A percentile compares a stretch with the other conserved stretches of the same genome.
Conservation (phyloP, 495 filamentous ascomycete genomes). For the Pyrenula massariospora region DNA sequence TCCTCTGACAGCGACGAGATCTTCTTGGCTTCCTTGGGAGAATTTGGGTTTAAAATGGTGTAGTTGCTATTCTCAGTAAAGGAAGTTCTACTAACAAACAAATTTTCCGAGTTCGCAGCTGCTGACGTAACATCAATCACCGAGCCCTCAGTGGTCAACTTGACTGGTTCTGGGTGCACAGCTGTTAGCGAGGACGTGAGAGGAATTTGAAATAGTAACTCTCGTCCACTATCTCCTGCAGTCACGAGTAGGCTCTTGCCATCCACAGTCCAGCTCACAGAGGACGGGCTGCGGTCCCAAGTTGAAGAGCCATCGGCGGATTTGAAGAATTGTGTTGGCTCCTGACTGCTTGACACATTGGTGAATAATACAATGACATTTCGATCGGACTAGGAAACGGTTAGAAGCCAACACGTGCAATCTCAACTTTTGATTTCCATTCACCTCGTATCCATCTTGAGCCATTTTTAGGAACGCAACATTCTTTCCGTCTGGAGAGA, state of each 20-base stretch:
- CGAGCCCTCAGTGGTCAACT: conserved; percentile 47
- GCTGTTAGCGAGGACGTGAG: conserved; percentile 34
- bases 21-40: conserved; percentile 22
- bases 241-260: conserved; percentile 51
- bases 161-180: conserved; percentile 38
- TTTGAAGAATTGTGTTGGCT: conserved; percentile 46
- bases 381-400: no score
- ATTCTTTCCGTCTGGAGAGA: conserved; percentile 60
- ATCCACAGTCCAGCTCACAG: conserved; percentile 53
- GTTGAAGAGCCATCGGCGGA: conserved; percentile 47
- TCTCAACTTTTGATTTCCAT: no score
- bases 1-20: conserved; percentile 53
- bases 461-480: conserved; percentile 77
- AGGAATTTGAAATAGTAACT: conserved; percentile 51
- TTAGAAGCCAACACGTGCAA: no score
- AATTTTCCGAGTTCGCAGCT: conserved; percentile 28
- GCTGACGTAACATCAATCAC: conserved; percentile 47
- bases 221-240: conserved; percentile 54
- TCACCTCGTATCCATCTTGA: conserved; percentile 76
- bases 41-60: conserved; percentile 41
- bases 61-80: conserved; percentile 61
- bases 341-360: conserved; percentile 42
- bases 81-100: conserved; percentile 55
- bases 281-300: conserved; percentile 59
- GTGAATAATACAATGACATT: conserved; percentile 60